Conservation (phyloP, 441 rosid genomes). For the Adansonia gregorii region DNA sequence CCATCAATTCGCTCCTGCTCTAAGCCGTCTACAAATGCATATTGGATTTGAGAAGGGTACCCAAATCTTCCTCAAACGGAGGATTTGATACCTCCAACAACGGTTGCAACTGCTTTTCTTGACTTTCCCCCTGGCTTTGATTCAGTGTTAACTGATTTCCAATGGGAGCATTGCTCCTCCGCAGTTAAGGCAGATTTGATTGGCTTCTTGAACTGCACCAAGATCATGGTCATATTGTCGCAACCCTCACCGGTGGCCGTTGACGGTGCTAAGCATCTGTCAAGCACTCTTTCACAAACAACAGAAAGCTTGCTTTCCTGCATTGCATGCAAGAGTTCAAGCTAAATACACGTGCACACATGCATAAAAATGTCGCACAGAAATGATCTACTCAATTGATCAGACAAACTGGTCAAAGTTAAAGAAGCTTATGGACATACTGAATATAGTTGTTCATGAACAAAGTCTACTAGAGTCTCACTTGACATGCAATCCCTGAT, state of each 20-base stretch:
- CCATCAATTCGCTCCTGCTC: constrained; percentile 13
- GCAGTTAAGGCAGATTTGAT: constrained; percentile 33
- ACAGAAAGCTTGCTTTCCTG: constrained; percentile 92
- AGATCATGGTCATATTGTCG: constrained; percentile 97
- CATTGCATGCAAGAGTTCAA: constrained; percentile 21
- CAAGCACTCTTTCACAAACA: constrained; percentile 87
- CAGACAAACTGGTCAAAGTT: not conserved
- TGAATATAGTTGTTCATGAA: constrained; percentile 66
- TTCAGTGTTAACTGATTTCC: constrained; percentile 37
- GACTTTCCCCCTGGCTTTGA: constrained; percentile 34
- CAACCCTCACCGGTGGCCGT: constrained; percentile 91
- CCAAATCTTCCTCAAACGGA: constrained; percentile 15
- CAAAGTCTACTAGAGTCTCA: constrained; percentile 91
- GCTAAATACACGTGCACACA: not conserved
- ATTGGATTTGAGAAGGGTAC: constrained; percentile 5
- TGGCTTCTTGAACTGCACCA: constrained; percentile 92
- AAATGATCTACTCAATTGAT: not conserved
- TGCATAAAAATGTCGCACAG: not conserved
- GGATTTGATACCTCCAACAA: not conserved
- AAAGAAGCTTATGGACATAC: constrained; percentile 43
- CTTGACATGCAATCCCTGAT: constrained; percentile 98
- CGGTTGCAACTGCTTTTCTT: constrained; percentile 25
- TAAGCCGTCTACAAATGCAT: constrained; percentile 24
- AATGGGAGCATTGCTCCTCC: constrained; percentile 43
- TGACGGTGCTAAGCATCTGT: constrained; percentile 89